Evolutionary conservation across 352 stramenopile genomes (phyloP).

Genomic region (Phytopythium kandeliae): DNA sequence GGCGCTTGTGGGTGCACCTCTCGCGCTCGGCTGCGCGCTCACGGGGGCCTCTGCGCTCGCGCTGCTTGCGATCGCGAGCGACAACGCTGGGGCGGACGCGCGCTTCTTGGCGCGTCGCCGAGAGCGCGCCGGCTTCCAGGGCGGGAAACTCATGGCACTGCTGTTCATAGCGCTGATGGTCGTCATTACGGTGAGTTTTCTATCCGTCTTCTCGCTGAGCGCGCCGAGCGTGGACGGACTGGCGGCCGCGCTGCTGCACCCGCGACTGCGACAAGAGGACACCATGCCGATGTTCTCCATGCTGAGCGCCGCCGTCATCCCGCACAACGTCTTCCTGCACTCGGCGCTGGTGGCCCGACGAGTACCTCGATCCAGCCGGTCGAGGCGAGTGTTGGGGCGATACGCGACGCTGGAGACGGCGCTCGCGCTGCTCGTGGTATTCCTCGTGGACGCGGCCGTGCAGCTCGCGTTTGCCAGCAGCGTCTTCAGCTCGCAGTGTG

Average conservation of each 20-base stretch:
- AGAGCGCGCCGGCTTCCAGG: slow-evolving; percentile 5
- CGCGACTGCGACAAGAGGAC: slow-evolving; percentile 53
- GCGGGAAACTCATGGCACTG: slow-evolving; percentile 42
- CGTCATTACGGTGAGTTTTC: slow-evolving; percentile 88
- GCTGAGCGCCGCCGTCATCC: slow-evolving; percentile 91
- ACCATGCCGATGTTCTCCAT: slow-evolving; percentile 68
- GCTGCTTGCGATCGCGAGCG: slow-evolving; percentile 80
- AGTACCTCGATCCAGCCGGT: background rate
- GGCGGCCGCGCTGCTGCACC: slow-evolving; percentile 59
- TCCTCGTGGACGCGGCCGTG: slow-evolving; percentile 90
- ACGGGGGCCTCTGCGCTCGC: slow-evolving; percentile 81
- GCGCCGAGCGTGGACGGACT: slow-evolving; percentile 57
- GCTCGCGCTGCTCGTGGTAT: slow-evolving; percentile 81
- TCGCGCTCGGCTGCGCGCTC: slow-evolving; percentile 73
- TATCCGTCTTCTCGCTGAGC: slow-evolving; percentile 78
- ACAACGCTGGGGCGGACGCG: slow-evolving; percentile 18
- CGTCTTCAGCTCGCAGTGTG: slow-evolving; percentile 76
- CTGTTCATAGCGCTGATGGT: slow-evolving; percentile 84
- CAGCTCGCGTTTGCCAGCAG: slow-evolving; percentile 86
- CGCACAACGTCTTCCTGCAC: slow-evolving; percentile 94
- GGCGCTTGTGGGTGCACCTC: slow-evolving; percentile 58
- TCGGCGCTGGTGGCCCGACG: slow-evolving; percentile 79
- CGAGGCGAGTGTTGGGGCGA: slow-evolving; percentile 34
- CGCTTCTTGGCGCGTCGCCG: background rate
- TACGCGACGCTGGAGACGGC: slow-evolving; percentile 87